Evolutionary conservation across 441 rosid species (phyloP).

Genomic region (Melastoma candidum): DNA sequence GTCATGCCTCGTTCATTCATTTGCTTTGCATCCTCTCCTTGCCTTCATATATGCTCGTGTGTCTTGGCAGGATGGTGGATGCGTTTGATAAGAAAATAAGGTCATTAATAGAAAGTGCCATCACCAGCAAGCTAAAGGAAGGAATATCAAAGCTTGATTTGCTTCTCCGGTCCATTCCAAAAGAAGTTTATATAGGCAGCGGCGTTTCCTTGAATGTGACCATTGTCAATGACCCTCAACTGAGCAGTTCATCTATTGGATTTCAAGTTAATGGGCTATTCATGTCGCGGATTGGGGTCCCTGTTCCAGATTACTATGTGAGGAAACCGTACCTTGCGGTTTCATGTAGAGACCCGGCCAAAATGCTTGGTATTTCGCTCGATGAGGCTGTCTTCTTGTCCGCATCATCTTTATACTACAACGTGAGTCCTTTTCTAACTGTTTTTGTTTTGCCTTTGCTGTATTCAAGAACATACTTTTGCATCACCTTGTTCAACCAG

Average conservation of each 20-base stretch:
- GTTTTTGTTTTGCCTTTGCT: not conserved
- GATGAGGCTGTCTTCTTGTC: slow-evolving; percentile 85
- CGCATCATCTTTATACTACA: slow-evolving; percentile 72
- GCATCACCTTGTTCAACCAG: not conserved
- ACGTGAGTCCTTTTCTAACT: slow-evolving; percentile 43
- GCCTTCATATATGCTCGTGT: slow-evolving; percentile 11
- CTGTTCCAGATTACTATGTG: slow-evolving; percentile 11
- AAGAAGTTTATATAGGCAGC: slow-evolving; percentile 77
- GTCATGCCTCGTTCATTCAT: not conserved
- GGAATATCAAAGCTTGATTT: slow-evolving; percentile 69
- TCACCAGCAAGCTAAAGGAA: slow-evolving; percentile 52
- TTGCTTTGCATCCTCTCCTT: slow-evolving; percentile 1
- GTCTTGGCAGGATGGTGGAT: slow-evolving; percentile 57
- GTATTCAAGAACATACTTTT: not conserved
- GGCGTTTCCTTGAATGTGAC: slow-evolving; percentile 77
- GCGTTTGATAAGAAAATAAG: slow-evolving; percentile 71
- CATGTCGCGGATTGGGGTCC: slow-evolving; percentile 27
- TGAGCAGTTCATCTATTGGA: slow-evolving; percentile 61
- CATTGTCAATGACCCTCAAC: slow-evolving; percentile 49
- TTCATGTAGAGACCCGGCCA: slow-evolving; percentile 45
- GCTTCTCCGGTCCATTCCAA: slow-evolving; percentile 65
- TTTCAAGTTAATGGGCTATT: slow-evolving; percentile 77
- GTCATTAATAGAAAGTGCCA: slow-evolving; percentile 70
- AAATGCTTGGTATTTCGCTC: slow-evolving; percentile 81
- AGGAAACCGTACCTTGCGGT: slow-evolving; percentile 32